phyloP scores from a whole-genome alignment of 495 filamentous ascomycete species.

The Talaromyces stipitatus region DNA sequence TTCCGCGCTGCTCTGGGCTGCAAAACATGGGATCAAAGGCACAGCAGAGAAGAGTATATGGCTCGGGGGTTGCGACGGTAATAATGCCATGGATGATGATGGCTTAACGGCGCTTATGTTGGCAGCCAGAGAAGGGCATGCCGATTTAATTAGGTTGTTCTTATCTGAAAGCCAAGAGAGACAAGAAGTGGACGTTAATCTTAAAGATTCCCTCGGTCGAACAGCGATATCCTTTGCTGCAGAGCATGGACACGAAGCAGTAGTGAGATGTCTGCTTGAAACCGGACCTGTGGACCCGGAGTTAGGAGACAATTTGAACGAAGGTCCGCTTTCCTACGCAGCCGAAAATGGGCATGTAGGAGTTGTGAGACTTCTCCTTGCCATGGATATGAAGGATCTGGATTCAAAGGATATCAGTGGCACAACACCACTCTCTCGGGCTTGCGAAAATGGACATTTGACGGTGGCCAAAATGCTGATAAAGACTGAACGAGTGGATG shows the following conservation, averaged over 20 bases:
- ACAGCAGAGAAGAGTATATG: constrained; percentile 4
- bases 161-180: background rate
- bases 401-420: background rate
- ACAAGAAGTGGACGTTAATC: constrained; percentile 14
- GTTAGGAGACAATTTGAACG: constrained; percentile 5
- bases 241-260: constrained; percentile 11
- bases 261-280: constrained; percentile 14
- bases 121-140: background rate
- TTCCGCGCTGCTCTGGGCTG: constrained; percentile 21
- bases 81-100: background rate
- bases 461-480: constrained; percentile 8
- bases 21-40: background rate
- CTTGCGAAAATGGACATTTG: constrained; percentile 6
- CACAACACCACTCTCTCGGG: constrained; percentile 7
- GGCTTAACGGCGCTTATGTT: background rate
- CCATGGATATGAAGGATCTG: background rate
- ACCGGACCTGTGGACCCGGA: constrained; percentile 1
- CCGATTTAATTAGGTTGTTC: constrained; percentile 18
- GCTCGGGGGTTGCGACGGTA: background rate
- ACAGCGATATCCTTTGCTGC: constrained; percentile 23
- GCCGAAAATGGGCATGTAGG: constrained; percentile 8
- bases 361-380: constrained; percentile 6
- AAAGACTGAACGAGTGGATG: constrained; percentile 10
- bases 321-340: constrained; percentile 10
- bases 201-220: constrained; percentile 16